Percentiles rank a stretch among this genome's conserved stretches.
Conservation (phyloP, 2,329 filamentous ascomycete genomes). For the Stagonosporopsis vannaccii region DNA sequence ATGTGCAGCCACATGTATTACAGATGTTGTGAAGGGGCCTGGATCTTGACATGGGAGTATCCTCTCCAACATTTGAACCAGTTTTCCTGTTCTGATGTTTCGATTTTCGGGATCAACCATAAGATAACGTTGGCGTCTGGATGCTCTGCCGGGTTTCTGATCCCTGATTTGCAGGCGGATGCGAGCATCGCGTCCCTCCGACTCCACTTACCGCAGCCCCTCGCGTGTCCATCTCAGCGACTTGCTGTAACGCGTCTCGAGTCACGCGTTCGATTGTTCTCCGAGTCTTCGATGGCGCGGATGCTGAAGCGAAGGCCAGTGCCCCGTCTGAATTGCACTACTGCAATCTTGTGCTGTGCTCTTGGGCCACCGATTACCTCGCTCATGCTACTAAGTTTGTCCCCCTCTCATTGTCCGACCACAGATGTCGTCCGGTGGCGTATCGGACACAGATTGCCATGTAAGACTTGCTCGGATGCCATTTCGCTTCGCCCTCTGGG, state of each 20-base stretch:
- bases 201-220: slow-evolving; percentile 11
- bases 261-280: slow-evolving; percentile 2
- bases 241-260: slow-evolving; percentile 4
- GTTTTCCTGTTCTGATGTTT: neutral
- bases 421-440: neutral
- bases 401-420: neutral
- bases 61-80: neutral
- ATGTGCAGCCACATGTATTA: slow-evolving; percentile 4
- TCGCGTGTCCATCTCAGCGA: slow-evolving; percentile 6
- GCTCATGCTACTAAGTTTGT: slow-evolving; percentile 3
- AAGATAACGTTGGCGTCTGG: neutral
- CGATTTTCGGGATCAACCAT: slow-evolving; percentile 6
- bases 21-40: slow-evolving; percentile 1
- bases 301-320: neutral
- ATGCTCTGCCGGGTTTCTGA: neutral
- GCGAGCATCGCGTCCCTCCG: neutral
- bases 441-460: slow-evolving; percentile 1
- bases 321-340: neutral
- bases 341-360: neutral
- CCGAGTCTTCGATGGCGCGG: slow-evolving; percentile 1
- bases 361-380: neutral
- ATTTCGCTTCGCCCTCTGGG: neutral
- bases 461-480: neutral
- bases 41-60: neutral
- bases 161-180: slow-evolving; percentile 6